A percentile compares a stretch with the other conserved stretches of the same genome.
Evolutionary conservation across 768 basidiomycete species (phyloP).

Genomic region (Sistotremastrum niveocremeum): DNA sequence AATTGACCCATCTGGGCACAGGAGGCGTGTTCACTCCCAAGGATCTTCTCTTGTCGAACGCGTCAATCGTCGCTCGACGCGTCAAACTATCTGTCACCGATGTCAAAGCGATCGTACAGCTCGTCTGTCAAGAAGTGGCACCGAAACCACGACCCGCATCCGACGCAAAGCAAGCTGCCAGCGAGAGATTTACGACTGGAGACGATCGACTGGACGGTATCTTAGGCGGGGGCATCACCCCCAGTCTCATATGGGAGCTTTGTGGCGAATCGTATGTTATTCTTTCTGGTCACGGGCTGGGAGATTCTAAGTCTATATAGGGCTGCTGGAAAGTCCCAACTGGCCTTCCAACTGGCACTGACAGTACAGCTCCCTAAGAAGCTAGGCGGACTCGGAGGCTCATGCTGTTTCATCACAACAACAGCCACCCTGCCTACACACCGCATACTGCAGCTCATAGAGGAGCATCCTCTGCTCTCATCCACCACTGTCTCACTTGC

Average conservation of each 20-base stretch:
- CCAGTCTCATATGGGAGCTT: conserved; percentile 78
- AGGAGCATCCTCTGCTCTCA: conserved; percentile 35
- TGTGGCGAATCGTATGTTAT: conserved; percentile 69
- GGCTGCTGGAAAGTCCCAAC: conserved; percentile 88
- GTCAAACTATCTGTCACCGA: conserved; percentile 40
- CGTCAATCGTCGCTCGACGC: conserved; percentile 40
- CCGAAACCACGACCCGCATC: conserved; percentile 29
- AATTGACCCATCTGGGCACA: conserved; percentile 23
- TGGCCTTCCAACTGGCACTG: conserved; percentile 74
- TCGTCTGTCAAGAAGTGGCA: conserved; percentile 31
- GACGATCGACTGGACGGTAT: conserved; percentile 52
- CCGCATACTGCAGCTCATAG: conserved; percentile 53
- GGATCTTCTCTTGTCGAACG: conserved; percentile 36
- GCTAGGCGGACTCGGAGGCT: conserved; percentile 47
- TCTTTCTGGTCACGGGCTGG: conserved; percentile 1
- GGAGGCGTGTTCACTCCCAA: conserved; percentile 25
- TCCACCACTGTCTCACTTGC: conserved; percentile 31
- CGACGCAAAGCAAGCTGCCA: conserved; percentile 21
- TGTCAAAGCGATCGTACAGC: conserved; percentile 35
- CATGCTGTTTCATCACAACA: conserved; percentile 68
- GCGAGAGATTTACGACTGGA: conserved; percentile 56
- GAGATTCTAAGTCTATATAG: conserved; percentile 26
- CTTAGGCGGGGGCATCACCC: conserved; percentile 68
- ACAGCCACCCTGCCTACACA: conserved; percentile 53
- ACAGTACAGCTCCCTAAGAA: conserved; percentile 54